These are phyloP conservation scores for Quercus parvula DNA, from an alignment of 306 rosid species.

Conservation along the genomic window DNA sequence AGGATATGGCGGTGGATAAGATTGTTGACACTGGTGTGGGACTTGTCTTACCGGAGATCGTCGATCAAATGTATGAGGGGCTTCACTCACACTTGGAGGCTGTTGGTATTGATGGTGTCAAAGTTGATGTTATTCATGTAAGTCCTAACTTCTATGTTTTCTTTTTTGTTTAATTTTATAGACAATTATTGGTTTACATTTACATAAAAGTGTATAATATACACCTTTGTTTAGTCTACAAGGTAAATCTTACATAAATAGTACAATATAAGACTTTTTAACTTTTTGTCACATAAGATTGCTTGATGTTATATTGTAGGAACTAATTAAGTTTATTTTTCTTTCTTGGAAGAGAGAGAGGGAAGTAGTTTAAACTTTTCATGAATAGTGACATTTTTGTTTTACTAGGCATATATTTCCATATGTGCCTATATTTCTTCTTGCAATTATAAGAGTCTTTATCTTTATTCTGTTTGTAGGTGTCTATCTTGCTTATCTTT, in stretches of 20 bases:
- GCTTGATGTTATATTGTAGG: background rate
- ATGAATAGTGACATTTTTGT: too few species aligned
- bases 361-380: too few species aligned
- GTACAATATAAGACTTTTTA: too few species aligned
- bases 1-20: slow-evolving; percentile 90
- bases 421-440: too few species aligned
- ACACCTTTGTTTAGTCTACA: too few species aligned
- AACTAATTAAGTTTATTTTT: background rate
- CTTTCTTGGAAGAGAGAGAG: background rate
- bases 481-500: too few species aligned
- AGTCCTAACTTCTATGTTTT: slow-evolving; percentile 3
- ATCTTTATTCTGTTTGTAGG: too few species aligned
- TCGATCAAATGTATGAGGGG: slow-evolving; percentile 67
- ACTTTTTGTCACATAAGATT: background rate
- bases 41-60: slow-evolving; percentile 65
- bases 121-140: slow-evolving; percentile 92
- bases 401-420: too few species aligned
- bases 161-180: background rate
- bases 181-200: too few species aligned
- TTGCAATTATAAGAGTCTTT: too few species aligned
- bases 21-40: slow-evolving; percentile 64
- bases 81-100: slow-evolving; percentile 65
- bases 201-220: too few species aligned
- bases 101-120: slow-evolving; percentile 86
- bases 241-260: too few species aligned